Evolutionary conservation across 2,329 filamentous ascomycete genomes (phyloP).

Genomic region (Sporothrix phasma): DNA sequence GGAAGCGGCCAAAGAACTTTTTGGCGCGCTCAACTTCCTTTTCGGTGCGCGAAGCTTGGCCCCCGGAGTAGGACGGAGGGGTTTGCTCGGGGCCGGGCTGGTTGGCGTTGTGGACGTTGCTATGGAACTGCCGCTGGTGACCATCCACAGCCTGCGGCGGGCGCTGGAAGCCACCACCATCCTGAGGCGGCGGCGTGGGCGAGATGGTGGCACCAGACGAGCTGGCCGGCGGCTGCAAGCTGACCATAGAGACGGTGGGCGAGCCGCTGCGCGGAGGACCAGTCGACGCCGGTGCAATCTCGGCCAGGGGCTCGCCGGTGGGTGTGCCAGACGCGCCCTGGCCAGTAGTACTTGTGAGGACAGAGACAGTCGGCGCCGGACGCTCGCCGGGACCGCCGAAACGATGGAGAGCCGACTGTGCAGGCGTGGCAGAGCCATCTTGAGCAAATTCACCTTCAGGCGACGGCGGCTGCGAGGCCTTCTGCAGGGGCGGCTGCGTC

Average conservation of each 20-base stretch:
- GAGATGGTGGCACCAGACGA: slow-evolving; percentile 6
- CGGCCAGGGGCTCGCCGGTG: neutral
- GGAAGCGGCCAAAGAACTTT: slow-evolving; percentile 18
- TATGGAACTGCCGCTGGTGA: slow-evolving; percentile 8
- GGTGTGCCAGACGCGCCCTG: no score
- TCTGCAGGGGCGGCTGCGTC: slow-evolving; percentile 4
- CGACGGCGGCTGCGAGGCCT: neutral
- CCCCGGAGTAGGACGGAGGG: neutral
- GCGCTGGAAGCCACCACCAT: neutral
- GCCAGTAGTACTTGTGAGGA: neutral
- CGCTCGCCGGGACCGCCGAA: neutral
- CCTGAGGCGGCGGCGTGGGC: slow-evolving; percentile 6
- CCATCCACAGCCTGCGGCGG: neutral
- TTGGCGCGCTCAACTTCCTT: slow-evolving; percentile 22
- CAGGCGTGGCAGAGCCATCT: neutral
- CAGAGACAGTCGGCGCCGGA: slow-evolving; percentile 11
- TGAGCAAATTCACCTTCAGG: neutral
- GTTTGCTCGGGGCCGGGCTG: neutral
- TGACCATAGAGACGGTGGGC: slow-evolving; percentile 8
- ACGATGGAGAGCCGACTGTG: neutral
- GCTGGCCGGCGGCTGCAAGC: neutral
- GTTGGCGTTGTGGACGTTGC: neutral
- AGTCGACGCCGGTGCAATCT: neutral
- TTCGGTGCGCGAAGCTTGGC: slow-evolving; percentile 8
- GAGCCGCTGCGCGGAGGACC: neutral